phyloP scores from a whole-genome alignment of 495 filamentous ascomycete species.

The Endocarpon pusillum region DNA sequence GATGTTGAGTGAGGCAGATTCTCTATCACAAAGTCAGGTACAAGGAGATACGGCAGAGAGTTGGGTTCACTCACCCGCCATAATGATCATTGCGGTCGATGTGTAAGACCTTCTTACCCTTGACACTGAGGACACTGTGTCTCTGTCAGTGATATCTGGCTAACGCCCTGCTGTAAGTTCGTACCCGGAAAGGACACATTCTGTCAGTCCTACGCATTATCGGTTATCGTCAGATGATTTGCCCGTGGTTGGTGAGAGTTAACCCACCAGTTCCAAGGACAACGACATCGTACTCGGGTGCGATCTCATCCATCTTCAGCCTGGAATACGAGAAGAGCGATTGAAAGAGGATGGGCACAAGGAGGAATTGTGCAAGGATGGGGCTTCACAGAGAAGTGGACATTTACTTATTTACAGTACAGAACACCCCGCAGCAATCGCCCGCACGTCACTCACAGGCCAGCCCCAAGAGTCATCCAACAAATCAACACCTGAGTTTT shows the following conservation, averaged over 20 bases:
- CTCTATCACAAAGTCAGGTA: constrained; percentile 37
- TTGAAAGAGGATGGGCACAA: constrained; percentile 2
- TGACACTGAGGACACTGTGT: constrained; percentile 80
- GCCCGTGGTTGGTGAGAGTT: no score
- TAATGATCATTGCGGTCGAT: constrained; percentile 99
- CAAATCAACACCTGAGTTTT: no score
- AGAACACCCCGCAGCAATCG: no score
- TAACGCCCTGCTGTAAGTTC: constrained; percentile 6
- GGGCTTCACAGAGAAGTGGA: no score
- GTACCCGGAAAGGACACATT: constrained; percentile 96
- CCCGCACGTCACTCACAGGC: no score
- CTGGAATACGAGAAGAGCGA: no score
- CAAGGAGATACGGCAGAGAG: background rate
- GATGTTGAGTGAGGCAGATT: constrained; percentile 87
- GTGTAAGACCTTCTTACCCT: constrained; percentile 97
- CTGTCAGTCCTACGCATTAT: constrained; percentile 60
- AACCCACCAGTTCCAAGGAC: constrained; percentile 85
- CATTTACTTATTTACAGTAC: no score
- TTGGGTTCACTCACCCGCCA: constrained; percentile 55
- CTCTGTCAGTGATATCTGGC: constrained; percentile 4
- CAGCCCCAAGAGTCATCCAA: no score
- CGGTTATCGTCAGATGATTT: no score
- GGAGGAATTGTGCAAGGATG: no score
- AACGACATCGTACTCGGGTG: constrained; percentile 92
- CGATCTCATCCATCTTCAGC: constrained; percentile 99